phyloP scores from a whole-genome alignment of 2,329 filamentous ascomycete genomes.

The Fusarium devonianum region DNA sequence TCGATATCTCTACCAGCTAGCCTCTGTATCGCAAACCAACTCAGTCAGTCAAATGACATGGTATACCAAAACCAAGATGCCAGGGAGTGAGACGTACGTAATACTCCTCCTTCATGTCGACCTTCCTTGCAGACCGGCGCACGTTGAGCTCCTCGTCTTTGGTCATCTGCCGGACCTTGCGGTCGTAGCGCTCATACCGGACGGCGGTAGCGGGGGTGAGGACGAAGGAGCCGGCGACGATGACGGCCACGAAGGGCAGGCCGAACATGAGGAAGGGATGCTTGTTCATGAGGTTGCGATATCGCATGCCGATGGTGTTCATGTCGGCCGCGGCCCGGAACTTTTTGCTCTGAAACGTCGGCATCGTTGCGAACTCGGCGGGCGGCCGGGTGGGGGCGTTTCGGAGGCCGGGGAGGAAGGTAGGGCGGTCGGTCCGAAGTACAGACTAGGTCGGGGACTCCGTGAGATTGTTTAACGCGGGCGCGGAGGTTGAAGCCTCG shows the following conservation, averaged over 20 bases:
- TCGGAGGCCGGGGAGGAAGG: no score
- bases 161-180: conserved; percentile 84
- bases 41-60: conserved; percentile 21
- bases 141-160: conserved; percentile 88
- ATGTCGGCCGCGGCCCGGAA: conserved; percentile 72
- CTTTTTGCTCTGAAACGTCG: conserved; percentile 72
- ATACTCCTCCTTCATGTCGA: conserved; percentile 86
- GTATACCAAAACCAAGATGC: not conserved
- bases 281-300: conserved; percentile 76
- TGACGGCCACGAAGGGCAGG: conserved; percentile 87
- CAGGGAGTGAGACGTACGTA: conserved; percentile 66
- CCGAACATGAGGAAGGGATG: conserved; percentile 94
- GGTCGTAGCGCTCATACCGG: conserved; percentile 91
- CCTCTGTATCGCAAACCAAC: conserved; percentile 38
- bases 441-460: conserved; percentile 12
- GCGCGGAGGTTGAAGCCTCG: conserved; percentile 8
- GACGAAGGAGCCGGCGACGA: conserved; percentile 91
- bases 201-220: conserved; percentile 93
- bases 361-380: conserved; percentile 37
- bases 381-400: no score
- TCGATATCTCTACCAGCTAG: conserved; percentile 85
- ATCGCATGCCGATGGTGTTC: conserved; percentile 75
- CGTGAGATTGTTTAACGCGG: conserved; percentile 5
- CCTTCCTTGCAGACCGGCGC: conserved; percentile 72
- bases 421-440: conserved; percentile 6